A percentile compares a stretch with the other conserved stretches of the same genome.
Conservation (phyloP, 2,329 filamentous ascomycete genomes). For the Pezicula radicicola region DNA sequence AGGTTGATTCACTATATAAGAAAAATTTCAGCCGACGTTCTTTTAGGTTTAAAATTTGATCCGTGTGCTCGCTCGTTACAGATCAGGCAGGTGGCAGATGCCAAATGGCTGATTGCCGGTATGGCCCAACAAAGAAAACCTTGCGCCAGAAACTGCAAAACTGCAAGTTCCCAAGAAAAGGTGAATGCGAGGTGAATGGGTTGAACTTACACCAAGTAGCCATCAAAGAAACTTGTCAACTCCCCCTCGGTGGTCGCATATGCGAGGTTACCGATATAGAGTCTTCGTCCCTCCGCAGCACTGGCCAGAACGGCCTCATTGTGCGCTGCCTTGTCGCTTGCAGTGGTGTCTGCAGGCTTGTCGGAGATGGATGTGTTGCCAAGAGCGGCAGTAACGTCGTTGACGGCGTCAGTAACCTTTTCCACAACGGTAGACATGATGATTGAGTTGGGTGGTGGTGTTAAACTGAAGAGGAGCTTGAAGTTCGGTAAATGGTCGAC, state of each 20-base stretch:
- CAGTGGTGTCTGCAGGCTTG: constrained; percentile 49
- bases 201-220: constrained; percentile 90
- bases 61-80: neutral
- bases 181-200: neutral
- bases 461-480: constrained; percentile 52
- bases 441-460: constrained; percentile 38
- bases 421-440: constrained; percentile 85
- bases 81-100: neutral
- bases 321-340: constrained; percentile 60
- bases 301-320: constrained; percentile 93
- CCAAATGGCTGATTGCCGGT: neutral
- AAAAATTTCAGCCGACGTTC: constrained; percentile 32
- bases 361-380: constrained; percentile 63
- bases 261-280: constrained; percentile 99
- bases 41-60: neutral
- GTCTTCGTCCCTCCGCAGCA: constrained; percentile 96
- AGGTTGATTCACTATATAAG: constrained; percentile 81
- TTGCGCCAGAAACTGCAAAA: neutral
- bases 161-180: neutral
- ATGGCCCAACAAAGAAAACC: neutral
- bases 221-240: constrained; percentile 99
- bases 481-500: constrained; percentile 38
- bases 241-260: constrained; percentile 99
- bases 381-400: constrained; percentile 71
- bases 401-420: constrained; percentile 66